phyloP scores from a whole-genome alignment of 2,329 filamentous ascomycete species.

The Cercospora nicotianae region DNA sequence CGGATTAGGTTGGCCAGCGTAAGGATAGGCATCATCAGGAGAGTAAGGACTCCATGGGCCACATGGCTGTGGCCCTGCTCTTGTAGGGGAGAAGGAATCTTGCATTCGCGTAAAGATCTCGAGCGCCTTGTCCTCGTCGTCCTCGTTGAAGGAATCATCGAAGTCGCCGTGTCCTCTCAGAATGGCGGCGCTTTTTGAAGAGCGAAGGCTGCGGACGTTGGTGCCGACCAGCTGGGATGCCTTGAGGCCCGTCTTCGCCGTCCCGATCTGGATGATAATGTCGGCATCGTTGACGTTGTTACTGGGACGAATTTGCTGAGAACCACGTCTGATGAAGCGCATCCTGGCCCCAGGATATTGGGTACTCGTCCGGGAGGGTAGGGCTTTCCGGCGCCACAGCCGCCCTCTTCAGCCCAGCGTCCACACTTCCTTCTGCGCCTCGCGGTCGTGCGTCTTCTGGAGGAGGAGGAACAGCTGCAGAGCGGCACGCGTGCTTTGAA shows the following conservation, averaged over 20 bases:
- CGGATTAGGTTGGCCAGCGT: constrained; percentile 20
- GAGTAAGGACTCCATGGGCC: constrained; percentile 23
- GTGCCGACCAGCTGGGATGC: constrained; percentile 23
- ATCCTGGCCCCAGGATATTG: constrained; percentile 13
- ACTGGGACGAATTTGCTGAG: constrained; percentile 7
- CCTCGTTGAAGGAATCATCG: background rate
- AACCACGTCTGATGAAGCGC: constrained; percentile 16
- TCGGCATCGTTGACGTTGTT: constrained; percentile 17
- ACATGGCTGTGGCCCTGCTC: constrained; percentile 6
- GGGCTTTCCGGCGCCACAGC: constrained; percentile 12
- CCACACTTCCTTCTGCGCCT: background rate
- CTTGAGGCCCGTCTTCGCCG: constrained; percentile 23
- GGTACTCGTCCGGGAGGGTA: background rate
- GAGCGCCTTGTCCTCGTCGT: constrained; percentile 18
- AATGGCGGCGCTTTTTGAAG: constrained; percentile 6
- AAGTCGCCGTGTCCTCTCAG: background rate
- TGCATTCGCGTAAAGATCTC: constrained; percentile 22
- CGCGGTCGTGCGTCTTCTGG: background rate
- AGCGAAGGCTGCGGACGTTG: constrained; percentile 13
- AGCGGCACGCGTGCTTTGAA: background rate
- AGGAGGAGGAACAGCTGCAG: background rate
- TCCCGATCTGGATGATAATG: constrained; percentile 23
- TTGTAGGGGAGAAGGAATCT: constrained; percentile 15
- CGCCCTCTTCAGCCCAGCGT: background rate
- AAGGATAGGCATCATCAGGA: constrained; percentile 25